These are phyloP conservation scores for Penicillium soppii DNA, from an alignment of 495 filamentous ascomycete species.

Conservation along the genomic window DNA sequence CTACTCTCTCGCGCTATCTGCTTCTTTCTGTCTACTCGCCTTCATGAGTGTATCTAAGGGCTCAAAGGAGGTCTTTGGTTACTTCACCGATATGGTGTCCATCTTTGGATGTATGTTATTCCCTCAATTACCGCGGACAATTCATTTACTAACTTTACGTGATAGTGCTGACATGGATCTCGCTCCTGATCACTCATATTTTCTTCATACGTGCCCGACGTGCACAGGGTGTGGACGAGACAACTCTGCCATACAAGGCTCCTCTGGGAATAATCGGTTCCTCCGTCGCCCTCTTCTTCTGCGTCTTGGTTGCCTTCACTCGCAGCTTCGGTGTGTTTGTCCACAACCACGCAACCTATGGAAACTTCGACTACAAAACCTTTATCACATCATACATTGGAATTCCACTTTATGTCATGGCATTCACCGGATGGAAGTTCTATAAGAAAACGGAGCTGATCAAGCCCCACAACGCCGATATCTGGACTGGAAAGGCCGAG, in stretches of 20 bases:
- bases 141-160: not conserved
- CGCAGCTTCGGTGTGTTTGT: conserved; percentile 79
- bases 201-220: conserved; percentile 71
- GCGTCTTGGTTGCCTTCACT: conserved; percentile 68
- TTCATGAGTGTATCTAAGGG: conserved; percentile 75
- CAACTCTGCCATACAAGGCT: conserved; percentile 67
- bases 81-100: conserved; percentile 83
- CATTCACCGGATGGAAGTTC: conserved; percentile 72
- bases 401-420: conserved; percentile 72
- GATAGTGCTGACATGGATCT: conserved; percentile 68
- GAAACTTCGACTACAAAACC: conserved; percentile 64
- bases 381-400: conserved; percentile 84
- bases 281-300: conserved; percentile 64
- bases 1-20: conserved; percentile 60
- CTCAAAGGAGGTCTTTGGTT: conserved; percentile 69
- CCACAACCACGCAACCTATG: conserved; percentile 40
- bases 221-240: conserved; percentile 67
- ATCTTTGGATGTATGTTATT: conserved; percentile 58
- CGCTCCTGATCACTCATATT: conserved; percentile 79
- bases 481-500: conserved; percentile 61
- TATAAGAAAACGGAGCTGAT: conserved; percentile 29
- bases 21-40: conserved; percentile 55
- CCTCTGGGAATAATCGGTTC: conserved; percentile 69
- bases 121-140: no score
- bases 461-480: conserved; percentile 53